A percentile compares a stretch with the other conserved stretches of the same genome.
Evolutionary conservation across 106 monocot genomes (phyloP).

Genomic region (Dioscorea zingiberensis): DNA sequence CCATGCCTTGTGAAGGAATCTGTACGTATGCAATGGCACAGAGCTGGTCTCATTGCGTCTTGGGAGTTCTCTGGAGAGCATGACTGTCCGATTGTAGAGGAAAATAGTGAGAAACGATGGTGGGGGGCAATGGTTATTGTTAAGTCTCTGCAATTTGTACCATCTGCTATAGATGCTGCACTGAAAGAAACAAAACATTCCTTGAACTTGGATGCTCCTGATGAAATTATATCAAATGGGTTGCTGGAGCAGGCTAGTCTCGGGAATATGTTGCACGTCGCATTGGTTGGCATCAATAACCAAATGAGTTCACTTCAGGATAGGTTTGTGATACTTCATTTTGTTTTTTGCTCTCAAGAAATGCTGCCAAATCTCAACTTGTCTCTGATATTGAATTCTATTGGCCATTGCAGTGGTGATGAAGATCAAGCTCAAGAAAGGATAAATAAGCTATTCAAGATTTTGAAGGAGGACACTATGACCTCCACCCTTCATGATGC

Average conservation of each 20-base stretch:
- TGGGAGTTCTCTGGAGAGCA: slow-evolving; percentile 99
- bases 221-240: slow-evolving; percentile 19
- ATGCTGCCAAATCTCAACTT: too few species aligned
- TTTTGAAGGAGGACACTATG: slow-evolving; percentile 63
- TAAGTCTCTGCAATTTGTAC: slow-evolving; percentile 86
- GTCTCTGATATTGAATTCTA: too few species aligned
- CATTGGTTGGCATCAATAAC: slow-evolving; percentile 93
- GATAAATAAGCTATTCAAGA: slow-evolving; percentile 87
- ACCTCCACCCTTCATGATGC: slow-evolving; percentile 59
- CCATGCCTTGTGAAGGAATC: slow-evolving; percentile 92
- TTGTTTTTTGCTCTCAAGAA: background rate
- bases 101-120: slow-evolving; percentile 70
- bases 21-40: slow-evolving; percentile 91
- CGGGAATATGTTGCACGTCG: slow-evolving; percentile 91
- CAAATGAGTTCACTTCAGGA: slow-evolving; percentile 97
- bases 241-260: slow-evolving; percentile 26
- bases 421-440: slow-evolving; percentile 99
- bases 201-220: slow-evolving; percentile 6
- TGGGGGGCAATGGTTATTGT: slow-evolving; percentile 93
- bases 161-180: slow-evolving; percentile 58
- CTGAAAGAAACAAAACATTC: slow-evolving; percentile 65
- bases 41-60: slow-evolving; percentile 78
- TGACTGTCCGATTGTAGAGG: slow-evolving; percentile 38
- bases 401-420: slow-evolving; percentile 64
- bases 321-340: slow-evolving; percentile 42